Percentiles rank a stretch among this genome's conserved stretches.
These are phyloP conservation scores for Elaphomyces granulatus DNA, from an alignment of 495 filamentous ascomycete species.

Conservation along the genomic window DNA sequence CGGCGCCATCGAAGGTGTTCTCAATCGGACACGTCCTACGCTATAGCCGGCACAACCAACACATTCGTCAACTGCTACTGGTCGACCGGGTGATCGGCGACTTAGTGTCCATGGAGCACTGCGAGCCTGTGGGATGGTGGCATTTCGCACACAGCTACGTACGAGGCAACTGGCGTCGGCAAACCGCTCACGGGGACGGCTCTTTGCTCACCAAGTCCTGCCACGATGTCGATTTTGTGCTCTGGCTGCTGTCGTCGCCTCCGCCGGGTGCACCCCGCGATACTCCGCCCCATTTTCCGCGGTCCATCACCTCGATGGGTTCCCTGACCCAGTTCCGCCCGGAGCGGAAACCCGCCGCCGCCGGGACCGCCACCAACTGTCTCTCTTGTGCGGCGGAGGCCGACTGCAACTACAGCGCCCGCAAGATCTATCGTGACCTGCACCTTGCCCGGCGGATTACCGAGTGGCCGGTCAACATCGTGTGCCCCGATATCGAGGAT, in stretches of 20 bases:
- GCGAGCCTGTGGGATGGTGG: constrained; percentile 92
- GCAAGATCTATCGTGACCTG: constrained; percentile 54
- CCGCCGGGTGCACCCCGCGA: constrained; percentile 4
- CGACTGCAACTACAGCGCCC: constrained; percentile 70
- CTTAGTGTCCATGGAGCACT: constrained; percentile 72
- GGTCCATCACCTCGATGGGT: constrained; percentile 56
- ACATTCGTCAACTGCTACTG: constrained; percentile 63
- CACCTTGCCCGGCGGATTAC: constrained; percentile 45
- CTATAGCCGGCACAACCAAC: constrained; percentile 82
- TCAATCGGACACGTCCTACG: constrained; percentile 68
- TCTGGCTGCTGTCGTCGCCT: constrained; percentile 54
- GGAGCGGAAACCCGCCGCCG: constrained; percentile 54
- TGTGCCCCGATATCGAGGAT: constrained; percentile 83
- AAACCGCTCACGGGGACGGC: constrained; percentile 36
- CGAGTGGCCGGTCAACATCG: constrained; percentile 75
- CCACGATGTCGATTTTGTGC: constrained; percentile 79
- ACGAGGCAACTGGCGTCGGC: constrained; percentile 83
- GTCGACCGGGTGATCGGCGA: constrained; percentile 64
- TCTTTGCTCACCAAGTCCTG: constrained; percentile 84
- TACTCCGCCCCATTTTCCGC: constrained; percentile 53
- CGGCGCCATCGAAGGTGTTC: constrained; percentile 35
- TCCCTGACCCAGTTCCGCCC: constrained; percentile 49
- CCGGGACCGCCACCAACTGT: constrained; percentile 75
- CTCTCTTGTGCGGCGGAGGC: constrained; percentile 58
- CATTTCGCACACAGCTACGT: constrained; percentile 93